phyloP scores from a whole-genome alignment of 2,329 filamentous ascomycete genomes.

The Penicillium sp. region DNA sequence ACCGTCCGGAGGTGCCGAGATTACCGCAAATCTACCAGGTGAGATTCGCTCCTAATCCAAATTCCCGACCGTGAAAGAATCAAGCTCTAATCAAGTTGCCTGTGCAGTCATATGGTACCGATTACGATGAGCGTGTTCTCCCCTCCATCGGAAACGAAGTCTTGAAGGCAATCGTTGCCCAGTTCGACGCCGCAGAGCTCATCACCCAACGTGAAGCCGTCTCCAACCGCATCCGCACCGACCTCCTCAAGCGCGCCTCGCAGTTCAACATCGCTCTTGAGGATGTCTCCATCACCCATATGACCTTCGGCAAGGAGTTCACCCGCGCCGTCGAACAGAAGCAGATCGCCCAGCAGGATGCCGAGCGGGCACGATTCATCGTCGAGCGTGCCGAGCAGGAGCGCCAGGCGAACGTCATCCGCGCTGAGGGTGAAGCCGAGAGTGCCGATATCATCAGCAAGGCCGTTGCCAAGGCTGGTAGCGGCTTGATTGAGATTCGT shows the following conservation, averaged over 20 bases:
- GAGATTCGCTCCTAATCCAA: background rate
- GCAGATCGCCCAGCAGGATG: conserved; percentile 99
- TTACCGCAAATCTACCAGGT: conserved; percentile 99
- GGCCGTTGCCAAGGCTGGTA: conserved; percentile 88
- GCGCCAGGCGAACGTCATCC: conserved; percentile 95
- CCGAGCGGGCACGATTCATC: conserved; percentile 94
- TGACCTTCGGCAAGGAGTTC: conserved; percentile 99
- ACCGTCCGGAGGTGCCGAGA: conserved; percentile 87
- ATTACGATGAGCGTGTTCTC: conserved; percentile 98
- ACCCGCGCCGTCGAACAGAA: conserved; percentile 99
- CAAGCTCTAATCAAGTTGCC: background rate
- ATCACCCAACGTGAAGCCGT: conserved; percentile 99
- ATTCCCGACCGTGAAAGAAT: background rate
- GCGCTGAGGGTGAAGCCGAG: conserved; percentile 96
- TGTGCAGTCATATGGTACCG: conserved; percentile 82
- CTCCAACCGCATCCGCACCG: conserved; percentile 85
- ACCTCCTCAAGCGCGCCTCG: conserved; percentile 84
- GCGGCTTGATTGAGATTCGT: conserved; percentile 91
- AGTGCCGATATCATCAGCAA: conserved; percentile 91
- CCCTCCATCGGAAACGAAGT: conserved; percentile 99
- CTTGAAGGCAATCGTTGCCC: conserved; percentile 95
- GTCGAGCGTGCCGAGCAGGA: conserved; percentile 99
- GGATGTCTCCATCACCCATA: conserved; percentile 98
- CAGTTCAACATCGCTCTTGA: conserved; percentile 99
- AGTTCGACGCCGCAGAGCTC: conserved; percentile 97